Percentiles rank a stretch among this genome's conserved stretches.
phyloP scores from a whole-genome alignment of 805 yeast genomes.

The Cyberlindnera mrakii region DNA sequence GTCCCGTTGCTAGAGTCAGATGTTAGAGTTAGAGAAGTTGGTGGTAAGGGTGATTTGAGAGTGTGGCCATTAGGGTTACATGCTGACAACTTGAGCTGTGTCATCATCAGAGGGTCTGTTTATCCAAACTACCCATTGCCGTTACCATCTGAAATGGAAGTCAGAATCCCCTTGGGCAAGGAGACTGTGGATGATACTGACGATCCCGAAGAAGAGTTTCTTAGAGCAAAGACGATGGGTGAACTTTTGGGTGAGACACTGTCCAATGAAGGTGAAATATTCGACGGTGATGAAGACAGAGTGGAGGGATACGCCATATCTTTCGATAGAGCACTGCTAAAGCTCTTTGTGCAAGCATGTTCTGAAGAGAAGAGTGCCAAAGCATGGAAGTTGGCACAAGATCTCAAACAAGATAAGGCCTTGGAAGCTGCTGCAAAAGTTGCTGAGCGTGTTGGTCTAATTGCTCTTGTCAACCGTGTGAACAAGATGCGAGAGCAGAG shows the following conservation, averaged over 20 bases:
- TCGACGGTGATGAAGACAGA: conserved; percentile 45
- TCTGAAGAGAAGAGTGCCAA: conserved; percentile 54
- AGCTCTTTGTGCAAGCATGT: conserved; percentile 71
- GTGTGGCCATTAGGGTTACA: conserved; percentile 88
- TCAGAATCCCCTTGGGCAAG: conserved; percentile 55
- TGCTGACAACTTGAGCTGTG: conserved; percentile 64
- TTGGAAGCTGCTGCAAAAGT: conserved; percentile 79
- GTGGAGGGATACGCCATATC: conserved; percentile 46
- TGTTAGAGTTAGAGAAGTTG: conserved; percentile 41
- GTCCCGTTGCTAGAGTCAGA: conserved; percentile 64
- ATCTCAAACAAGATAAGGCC: conserved; percentile 72
- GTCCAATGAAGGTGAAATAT: conserved; percentile 35
- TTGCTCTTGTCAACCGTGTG: conserved; percentile 46
- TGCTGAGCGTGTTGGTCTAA: conserved; percentile 64
- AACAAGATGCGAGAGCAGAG: conserved; percentile 47
- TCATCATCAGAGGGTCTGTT: conserved; percentile 62
- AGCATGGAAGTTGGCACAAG: conserved; percentile 63
- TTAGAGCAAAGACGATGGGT: conserved; percentile 57
- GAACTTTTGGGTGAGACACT: conserved; percentile 54
- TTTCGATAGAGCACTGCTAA: conserved; percentile 73
- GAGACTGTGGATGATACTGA: conserved; percentile 22
- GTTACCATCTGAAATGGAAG: conserved; percentile 70
- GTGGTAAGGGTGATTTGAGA: conserved; percentile 49
- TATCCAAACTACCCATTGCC: conserved; percentile 85
- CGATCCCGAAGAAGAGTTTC: conserved; percentile 52